phyloP scores from a whole-genome alignment of 805 yeast species.

The Ogataea thermomethanolica region DNA sequence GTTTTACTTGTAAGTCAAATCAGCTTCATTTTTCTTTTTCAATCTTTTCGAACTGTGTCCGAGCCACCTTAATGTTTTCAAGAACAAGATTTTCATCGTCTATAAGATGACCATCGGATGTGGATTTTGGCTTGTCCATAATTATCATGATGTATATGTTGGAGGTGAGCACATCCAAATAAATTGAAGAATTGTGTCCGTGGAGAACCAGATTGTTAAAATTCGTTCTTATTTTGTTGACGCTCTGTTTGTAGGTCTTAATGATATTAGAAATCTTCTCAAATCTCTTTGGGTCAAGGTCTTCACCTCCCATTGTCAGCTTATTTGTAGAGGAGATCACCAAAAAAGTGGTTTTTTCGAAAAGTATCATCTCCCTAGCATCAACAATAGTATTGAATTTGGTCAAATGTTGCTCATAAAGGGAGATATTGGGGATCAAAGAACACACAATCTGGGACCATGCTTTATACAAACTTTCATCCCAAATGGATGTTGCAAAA shows the following conservation, averaged over 20 bases:
- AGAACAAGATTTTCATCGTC: conserved; percentile 34
- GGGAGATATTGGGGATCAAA: conserved; percentile 83
- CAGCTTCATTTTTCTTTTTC: conserved; percentile 19
- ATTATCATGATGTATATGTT: conserved; percentile 39
- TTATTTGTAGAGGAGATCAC: conserved; percentile 62
- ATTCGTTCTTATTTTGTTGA: conserved; percentile 80
- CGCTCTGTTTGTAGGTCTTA: conserved; percentile 91
- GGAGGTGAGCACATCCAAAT: conserved; percentile 33
- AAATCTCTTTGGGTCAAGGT: conserved; percentile 87
- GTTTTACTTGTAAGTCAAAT: conserved; percentile 59
- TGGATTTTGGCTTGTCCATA: conserved; percentile 28
- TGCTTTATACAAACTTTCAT: conserved; percentile 90
- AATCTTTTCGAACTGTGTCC: conserved; percentile 32
- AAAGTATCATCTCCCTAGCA: conserved; percentile 86
- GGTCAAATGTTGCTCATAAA: conserved; percentile 70
- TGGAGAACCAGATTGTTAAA: conserved; percentile 73
- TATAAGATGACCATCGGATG: conserved; percentile 19
- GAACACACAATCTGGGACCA: conserved; percentile 97
- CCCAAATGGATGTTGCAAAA: conserved; percentile 96
- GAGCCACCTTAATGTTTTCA: conserved; percentile 35
- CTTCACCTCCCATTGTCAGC: conserved; percentile 11
- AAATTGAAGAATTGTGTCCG: conserved; percentile 40
- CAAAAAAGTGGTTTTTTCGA: conserved; percentile 90
- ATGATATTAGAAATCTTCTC: conserved; percentile 92
- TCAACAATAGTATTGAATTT: conserved; percentile 70